Base-by-base conservation (phyloP, 176 grass and related monocot species). In the Secale cereale region DNA sequence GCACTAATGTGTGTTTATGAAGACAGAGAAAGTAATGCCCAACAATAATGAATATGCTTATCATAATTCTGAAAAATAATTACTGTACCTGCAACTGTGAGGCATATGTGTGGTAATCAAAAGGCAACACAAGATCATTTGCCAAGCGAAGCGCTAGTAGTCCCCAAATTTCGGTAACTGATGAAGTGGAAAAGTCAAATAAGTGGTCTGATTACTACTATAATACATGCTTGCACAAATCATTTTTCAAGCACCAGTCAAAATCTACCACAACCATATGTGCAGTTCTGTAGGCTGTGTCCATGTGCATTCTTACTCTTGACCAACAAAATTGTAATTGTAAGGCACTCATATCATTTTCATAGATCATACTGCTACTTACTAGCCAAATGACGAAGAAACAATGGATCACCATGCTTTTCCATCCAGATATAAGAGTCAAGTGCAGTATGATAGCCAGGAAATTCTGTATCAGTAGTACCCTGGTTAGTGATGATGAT, bases 121-220 rank as follows among this genome's bases (percentile, higher is more conserved):
- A 98, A 81, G 91, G 93, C 61, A 98, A 72, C 39, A 98, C 82
- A 22, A 78, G 88, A 70, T 98, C 96, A 94, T 95, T 84, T 74
- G 96, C 93, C 74, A 98, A 87, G 48, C 39, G 93, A 84, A 98
- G 80, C n/a, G 85, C 89, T 36, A 95, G 60, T 33, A 98, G 88
- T 78, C 96, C 96, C 96, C 91, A 98, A 81, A 95, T 95, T 84
- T 98, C 91, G 10, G 89, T 72, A 82, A 98, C 93, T 98, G 87
- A 46, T 77, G 76, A 82, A 89, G 59, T 71, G 46, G n/a, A 11
- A 85, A 76, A 85, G 83, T 22, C 31, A 65, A 60, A 86, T 86
- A 61, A 86, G 59, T 17, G 32, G 36, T 84, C 46, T 50, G 20
- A 39, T 17, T 30, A 80, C 40, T 30, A 81, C 10, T 33, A 39